Evolutionary conservation across 129 eudicot genomes (phyloP), one percentile per base, ranked within the genome.

Genomic region (Dittrichia graveolens): DNA sequence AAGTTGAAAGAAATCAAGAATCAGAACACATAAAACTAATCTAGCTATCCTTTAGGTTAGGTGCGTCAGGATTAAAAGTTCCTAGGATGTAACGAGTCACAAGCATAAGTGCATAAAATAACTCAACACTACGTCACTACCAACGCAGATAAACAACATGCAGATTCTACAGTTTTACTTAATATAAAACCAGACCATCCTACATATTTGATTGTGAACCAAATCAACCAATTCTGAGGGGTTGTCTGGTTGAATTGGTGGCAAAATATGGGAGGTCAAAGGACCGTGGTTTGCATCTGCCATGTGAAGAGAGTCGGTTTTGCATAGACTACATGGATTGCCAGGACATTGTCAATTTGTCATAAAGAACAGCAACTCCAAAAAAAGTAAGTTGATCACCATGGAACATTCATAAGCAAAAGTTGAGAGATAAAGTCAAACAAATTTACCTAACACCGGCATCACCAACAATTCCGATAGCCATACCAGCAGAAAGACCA

Each of bases 401-500:
- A 50, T 42, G 41, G 49, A 49, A 69, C 13, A 61, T 44, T 50
- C 42, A 35, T 50, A 61, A 62, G 14, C 61, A 71, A 58, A 77
- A 41, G 40, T 40, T 8, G 16, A 65, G 42, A 58, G n/a, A 5
- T 19, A 39, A 40, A 40, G 48, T 42, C 13, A 52, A 67, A 59
- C 11, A 41, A n/a, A 62, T 0, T 54, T 86, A 87, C 92, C 92
- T 81, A 53, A 87, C 92, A 81, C 92, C 96, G 11, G 96, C 96
- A 80, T 89, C 96, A 34, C 96, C 96, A 18, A 89, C 96, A 52
- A 89, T 84, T 40, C 96, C 96, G 50, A 89, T 89, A 79, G 96
- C 96, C 96, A 89, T 89, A 72, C 96, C 96, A 70, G 96, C 96
- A 74, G 92, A 83, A 50, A 89, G 86, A 52, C 96, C 96, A 75